Base-by-base conservation (phyloP, 148 eudicot species). In the Rhododendron williamsianum region DNA sequence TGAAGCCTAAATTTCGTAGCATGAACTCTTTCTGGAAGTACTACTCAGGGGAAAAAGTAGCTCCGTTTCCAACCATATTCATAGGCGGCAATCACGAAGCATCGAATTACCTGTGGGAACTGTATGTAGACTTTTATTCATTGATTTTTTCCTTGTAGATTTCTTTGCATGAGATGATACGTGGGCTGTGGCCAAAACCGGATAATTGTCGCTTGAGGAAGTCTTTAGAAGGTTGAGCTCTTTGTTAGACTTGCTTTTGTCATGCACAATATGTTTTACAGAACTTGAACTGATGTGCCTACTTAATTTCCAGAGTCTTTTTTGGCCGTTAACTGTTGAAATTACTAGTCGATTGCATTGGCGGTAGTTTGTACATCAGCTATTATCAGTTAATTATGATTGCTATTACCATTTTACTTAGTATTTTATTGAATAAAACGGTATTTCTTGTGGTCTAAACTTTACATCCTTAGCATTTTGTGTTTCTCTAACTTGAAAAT, bases 71-170 rank as follows among this genome's bases (percentile, higher is more conserved):
- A 84, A 97, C 99, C 85, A 85, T 97, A 87, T 97, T 97, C 87
- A 93, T 97, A 86, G 99, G 99, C 18, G 99, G 99, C 52, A 97
- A 97, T 90, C 99, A 97, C 25, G 99, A 97, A 89, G 99, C 99
- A 35, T 97, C 99, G 52, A 97, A 97, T 88, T 92, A 95, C 87
- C 93, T 97, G 21, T 97, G 99, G 99, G 99, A 97, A 91, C 65
- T 97, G 99, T 97, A 87, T 90, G 99, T 51, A 41, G 69, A 81
- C 76, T 84, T 52, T n/a, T 46, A 11, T 65, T 83, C 7, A 27
- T 46, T 49, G 35, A 30, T 12, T 71, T 30, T 71, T 71, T 33
- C 38, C 76, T 81, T 1, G 41, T 54, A n/a, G 18, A 41, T 54
- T 51, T 30, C 18, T 81, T 51, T 38, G 25, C 41, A 76, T 86